Evolutionary conservation across 352 stramenopile genomes (phyloP).

Genomic region (Phytopythium delawarense): DNA sequence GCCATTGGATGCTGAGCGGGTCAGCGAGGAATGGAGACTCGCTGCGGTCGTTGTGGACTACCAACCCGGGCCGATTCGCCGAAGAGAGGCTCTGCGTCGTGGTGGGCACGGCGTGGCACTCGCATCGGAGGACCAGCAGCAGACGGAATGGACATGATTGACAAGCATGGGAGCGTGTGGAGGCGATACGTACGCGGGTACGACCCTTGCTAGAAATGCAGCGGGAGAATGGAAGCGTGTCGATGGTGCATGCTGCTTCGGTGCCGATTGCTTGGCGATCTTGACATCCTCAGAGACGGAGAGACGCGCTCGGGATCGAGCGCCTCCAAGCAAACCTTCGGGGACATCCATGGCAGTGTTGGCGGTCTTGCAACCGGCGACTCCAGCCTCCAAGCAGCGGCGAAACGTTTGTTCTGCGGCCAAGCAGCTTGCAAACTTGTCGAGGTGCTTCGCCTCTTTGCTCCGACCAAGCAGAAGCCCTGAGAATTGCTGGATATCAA

Average conservation of each 20-base stretch:
- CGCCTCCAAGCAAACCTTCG: neutral
- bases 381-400: neutral
- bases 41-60: too few species aligned
- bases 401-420: neutral
- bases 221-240: neutral
- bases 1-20: too few species aligned
- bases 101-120: neutral
- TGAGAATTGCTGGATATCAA: neutral
- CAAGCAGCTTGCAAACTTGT: neutral
- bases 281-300: neutral
- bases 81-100: neutral
- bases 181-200: neutral
- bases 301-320: neutral
- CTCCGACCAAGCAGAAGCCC: neutral
- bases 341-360: neutral
- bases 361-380: neutral
- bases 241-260: too few species aligned
- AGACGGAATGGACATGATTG: neutral
- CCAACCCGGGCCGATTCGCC: neutral
- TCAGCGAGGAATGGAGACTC: neutral
- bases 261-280: neutral
- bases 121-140: neutral
- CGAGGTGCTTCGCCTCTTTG: neutral
- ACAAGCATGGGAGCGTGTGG: neutral
- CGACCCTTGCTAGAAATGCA: neutral